phyloP scores from a whole-genome alignment of 225 moss, liverwort and hornwort species.

The Physcomitrellopsis africana region DNA sequence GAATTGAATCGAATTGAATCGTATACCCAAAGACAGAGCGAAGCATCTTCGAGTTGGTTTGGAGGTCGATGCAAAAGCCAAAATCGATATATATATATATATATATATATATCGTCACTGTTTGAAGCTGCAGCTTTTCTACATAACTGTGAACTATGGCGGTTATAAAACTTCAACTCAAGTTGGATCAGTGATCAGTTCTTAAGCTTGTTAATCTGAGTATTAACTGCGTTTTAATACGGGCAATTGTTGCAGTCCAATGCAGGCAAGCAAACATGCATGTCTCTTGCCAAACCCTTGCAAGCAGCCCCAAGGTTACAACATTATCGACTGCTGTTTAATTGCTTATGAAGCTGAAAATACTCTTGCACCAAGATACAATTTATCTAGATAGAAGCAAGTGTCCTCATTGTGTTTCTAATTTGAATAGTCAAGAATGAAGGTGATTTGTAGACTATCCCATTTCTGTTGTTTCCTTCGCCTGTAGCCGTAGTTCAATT shows the following conservation, averaged over 20 bases:
- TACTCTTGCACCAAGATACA: too few species aligned
- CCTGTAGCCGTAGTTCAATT: too few species aligned
- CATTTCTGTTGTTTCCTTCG: too few species aligned
- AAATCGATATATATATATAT: neutral
- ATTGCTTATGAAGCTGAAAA: neutral
- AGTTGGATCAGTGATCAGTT: conserved; percentile 1
- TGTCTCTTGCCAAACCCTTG: neutral
- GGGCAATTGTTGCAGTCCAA: neutral
- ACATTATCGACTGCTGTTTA: neutral
- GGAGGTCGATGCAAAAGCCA: conserved; percentile 1
- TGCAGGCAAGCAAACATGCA: neutral
- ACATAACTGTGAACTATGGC: neutral
- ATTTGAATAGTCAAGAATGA: too few species aligned
- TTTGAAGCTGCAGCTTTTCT: neutral
- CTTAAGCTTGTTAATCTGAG: neutral
- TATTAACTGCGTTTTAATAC: conserved; percentile 3
- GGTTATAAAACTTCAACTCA: neutral
- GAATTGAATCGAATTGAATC: conserved; percentile 10
- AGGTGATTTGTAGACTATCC: too few species aligned
- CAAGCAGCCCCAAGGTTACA: neutral
- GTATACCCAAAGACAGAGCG: neutral
- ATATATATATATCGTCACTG: neutral
- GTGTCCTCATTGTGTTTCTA: too few species aligned
- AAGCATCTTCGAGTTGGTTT: conserved; percentile 9
- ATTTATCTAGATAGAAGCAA: too few species aligned